Conservation (phyloP, 2,329 filamentous ascomycete species). For the Dissoconium aciculare region DNA sequence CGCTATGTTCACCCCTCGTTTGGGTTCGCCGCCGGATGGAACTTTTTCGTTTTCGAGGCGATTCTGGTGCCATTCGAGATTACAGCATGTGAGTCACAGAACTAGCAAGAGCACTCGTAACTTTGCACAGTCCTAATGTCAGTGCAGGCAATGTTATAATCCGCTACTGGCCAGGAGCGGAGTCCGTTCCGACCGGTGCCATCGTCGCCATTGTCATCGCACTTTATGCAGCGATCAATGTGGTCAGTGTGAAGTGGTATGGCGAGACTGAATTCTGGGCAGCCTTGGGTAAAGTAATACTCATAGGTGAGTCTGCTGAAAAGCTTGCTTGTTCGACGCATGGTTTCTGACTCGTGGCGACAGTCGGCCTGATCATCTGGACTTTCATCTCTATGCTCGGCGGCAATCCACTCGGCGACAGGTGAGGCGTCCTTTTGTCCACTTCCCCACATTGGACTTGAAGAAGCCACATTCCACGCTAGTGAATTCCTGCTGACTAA, state of each 20-base stretch:
- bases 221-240: conserved; percentile 47
- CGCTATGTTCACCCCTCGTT: conserved; percentile 63
- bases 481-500: not conserved
- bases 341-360: no score
- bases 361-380: conserved; percentile 54
- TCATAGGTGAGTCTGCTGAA: no score
- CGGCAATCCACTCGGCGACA: conserved; percentile 57
- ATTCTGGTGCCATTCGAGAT: conserved; percentile 8
- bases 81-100: not conserved
- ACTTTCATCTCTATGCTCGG: conserved; percentile 71
- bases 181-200: conserved; percentile 36
- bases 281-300: conserved; percentile 42
- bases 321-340: no score
- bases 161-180: conserved; percentile 43
- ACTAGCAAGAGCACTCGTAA: no score
- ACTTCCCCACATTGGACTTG: no score
- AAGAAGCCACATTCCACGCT: not conserved
- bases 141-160: conserved; percentile 47
- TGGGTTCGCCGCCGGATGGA: conserved; percentile 27
- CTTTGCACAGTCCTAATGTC: no score
- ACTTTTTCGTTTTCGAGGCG: conserved; percentile 20
- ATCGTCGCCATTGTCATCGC: conserved; percentile 47
- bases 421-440: conserved; percentile 20
- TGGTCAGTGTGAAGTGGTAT: conserved; percentile 60
- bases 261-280: conserved; percentile 63